phyloP scores from a whole-genome alignment of 1,284 basidiomycete genomes.

The Pisolithus thermaeus region DNA sequence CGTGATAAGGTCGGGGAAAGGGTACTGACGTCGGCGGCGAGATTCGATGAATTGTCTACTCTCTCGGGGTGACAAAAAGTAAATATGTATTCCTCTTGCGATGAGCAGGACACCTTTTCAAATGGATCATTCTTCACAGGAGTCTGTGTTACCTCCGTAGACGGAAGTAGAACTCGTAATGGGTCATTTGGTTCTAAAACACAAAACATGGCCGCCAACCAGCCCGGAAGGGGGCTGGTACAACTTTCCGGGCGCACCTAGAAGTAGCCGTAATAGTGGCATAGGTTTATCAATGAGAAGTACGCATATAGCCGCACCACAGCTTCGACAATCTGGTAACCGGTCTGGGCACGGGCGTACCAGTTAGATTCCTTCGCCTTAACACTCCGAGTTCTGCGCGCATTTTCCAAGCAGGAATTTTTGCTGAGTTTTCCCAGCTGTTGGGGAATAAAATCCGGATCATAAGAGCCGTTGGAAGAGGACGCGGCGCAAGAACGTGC shows the following conservation, averaged over 20 bases:
- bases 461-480: slow-evolving; percentile 34
- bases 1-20: not conserved
- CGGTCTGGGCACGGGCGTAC: slow-evolving; percentile 7
- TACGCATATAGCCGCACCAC: slow-evolving; percentile 32
- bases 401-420: slow-evolving; percentile 41
- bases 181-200: slow-evolving; percentile 39
- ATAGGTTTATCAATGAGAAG: slow-evolving; percentile 4
- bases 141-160: slow-evolving; percentile 10
- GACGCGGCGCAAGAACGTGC: slow-evolving; percentile 39
- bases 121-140: not conserved
- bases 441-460: slow-evolving; percentile 39
- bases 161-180: slow-evolving; percentile 36
- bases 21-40: not conserved
- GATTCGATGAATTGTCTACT: not conserved
- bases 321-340: slow-evolving; percentile 7
- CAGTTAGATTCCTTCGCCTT: slow-evolving; percentile 4
- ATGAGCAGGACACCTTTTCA: slow-evolving; percentile 3
- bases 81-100: slow-evolving; percentile 19
- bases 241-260: slow-evolving; percentile 13
- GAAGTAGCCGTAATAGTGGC: slow-evolving; percentile 8
- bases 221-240: slow-evolving; percentile 34
- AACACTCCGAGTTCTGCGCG: slow-evolving; percentile 18
- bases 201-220: slow-evolving; percentile 39
- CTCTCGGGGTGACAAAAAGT: slow-evolving; percentile 26
- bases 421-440: slow-evolving; percentile 32